Evolutionary conservation across 1,284 basidiomycete species (phyloP).

Genomic region (Puccinia brachypodii): DNA sequence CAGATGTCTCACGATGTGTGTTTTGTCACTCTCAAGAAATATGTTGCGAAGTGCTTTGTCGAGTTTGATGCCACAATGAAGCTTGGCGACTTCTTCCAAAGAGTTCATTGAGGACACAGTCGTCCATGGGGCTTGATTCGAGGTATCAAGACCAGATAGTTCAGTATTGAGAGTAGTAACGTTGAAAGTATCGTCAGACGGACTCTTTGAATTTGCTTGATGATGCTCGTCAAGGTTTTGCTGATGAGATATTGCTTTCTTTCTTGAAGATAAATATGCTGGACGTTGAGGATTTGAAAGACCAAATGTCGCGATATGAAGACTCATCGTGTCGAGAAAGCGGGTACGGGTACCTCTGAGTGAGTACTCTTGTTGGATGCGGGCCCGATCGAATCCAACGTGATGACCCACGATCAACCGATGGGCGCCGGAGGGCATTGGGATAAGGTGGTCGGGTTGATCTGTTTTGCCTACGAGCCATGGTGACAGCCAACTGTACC

Average conservation of each 20-base stretch:
- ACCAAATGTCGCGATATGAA: slow-evolving; percentile 91
- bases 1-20: slow-evolving; percentile 70
- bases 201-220: neutral
- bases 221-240: slow-evolving; percentile 62
- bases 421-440: slow-evolving; percentile 59
- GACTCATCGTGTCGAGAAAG: slow-evolving; percentile 90
- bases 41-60: slow-evolving; percentile 78
- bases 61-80: slow-evolving; percentile 80
- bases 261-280: slow-evolving; percentile 78
- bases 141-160: slow-evolving; percentile 54
- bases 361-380: slow-evolving; percentile 81
- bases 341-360: slow-evolving; percentile 70
- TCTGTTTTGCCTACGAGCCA: slow-evolving; percentile 75
- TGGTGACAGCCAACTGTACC: slow-evolving; percentile 96
- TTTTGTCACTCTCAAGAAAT: slow-evolving; percentile 66
- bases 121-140: slow-evolving; percentile 68
- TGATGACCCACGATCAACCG: slow-evolving; percentile 89
- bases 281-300: slow-evolving; percentile 94
- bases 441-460: slow-evolving; percentile 72
- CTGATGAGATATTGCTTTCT: slow-evolving; percentile 61
- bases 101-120: slow-evolving; percentile 90
- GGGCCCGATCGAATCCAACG: slow-evolving; percentile 86
- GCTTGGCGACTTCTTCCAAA: slow-evolving; percentile 81
- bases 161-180: neutral
- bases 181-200: neutral